phyloP scores from a whole-genome alignment of 2,329 filamentous ascomycete genomes.

The Trichoderma koningii region DNA sequence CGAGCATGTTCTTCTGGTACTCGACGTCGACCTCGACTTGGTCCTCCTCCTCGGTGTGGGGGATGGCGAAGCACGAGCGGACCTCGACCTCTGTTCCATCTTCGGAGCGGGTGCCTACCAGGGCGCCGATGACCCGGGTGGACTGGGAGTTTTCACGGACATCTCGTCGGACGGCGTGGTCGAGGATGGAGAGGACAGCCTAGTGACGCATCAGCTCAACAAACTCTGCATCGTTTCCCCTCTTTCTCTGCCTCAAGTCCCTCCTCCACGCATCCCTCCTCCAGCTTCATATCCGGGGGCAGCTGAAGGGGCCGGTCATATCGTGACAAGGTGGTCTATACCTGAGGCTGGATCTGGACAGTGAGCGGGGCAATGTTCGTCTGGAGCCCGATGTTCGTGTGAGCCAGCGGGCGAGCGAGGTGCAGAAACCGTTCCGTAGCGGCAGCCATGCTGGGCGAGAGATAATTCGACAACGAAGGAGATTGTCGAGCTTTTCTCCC shows the following conservation, averaged over 20 bases:
- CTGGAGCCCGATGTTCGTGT: slow-evolving; percentile 75
- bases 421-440: slow-evolving; percentile 87
- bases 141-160: slow-evolving; percentile 69
- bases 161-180: slow-evolving; percentile 91
- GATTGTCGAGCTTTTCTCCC: slow-evolving; percentile 11
- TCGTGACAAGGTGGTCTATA: slow-evolving; percentile 48
- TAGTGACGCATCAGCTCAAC: slow-evolving; percentile 35
- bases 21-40: slow-evolving; percentile 99
- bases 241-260: neutral
- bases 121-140: slow-evolving; percentile 93
- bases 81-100: slow-evolving; percentile 97
- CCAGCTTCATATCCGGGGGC: slow-evolving; percentile 3
- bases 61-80: slow-evolving; percentile 94
- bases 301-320: slow-evolving; percentile 24
- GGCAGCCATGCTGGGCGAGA: slow-evolving; percentile 71
- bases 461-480: slow-evolving; percentile 28
- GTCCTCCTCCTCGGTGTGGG: slow-evolving; percentile 96
- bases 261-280: slow-evolving; percentile 3
- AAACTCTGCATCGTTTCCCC: slow-evolving; percentile 7
- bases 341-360: slow-evolving; percentile 94
- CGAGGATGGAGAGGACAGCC: slow-evolving; percentile 77
- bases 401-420: slow-evolving; percentile 87
- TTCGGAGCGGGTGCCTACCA: slow-evolving; percentile 90
- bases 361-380: slow-evolving; percentile 87
- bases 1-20: slow-evolving; percentile 99